Base-by-base conservation (phyloP, 2,329 filamentous ascomycete species). In the Stenocarpella maydis region DNA sequence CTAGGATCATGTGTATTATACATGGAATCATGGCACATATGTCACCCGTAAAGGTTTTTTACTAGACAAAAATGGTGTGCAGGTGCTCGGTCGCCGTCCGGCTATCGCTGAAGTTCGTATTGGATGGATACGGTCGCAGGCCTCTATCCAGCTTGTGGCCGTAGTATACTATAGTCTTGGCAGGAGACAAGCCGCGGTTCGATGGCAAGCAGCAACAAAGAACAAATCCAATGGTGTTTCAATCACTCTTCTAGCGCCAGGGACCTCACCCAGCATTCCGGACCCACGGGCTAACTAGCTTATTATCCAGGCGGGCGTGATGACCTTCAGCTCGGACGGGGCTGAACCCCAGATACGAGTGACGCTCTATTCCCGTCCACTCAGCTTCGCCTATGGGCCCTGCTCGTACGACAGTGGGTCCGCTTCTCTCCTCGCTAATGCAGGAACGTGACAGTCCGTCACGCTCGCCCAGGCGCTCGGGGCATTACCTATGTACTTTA, bases 251-350 rank as follows among this genome's bases (percentile, higher is more conserved):
- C 41, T 63, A 47, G 58, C 43, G 58, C 28, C n/a, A 24, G 28
- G 28, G 43, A 21, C 37, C n/a, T 31, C 43, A 63, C 49, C 41
- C 58, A 63, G 58, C 41, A 47, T 61, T 6, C 6, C n/a, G 37
- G 5, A 10, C 12, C 41, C 58, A 37, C 28, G 58, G 7, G 58
- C 43, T 49, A 49, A 17, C 43, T 63, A 63, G 43, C 43, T 49
- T 2, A 43, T 2, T 34, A 34, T 34, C 58, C 26, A 24, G 12
- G 19, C 37, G 41, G 55, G 43, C 28, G 12, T 28, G 26, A 49
- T 49, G 43, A 49, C 41, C 58, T 37, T 63, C 41, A 63, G 58
- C 58, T 63, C 58, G 58, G 58, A 63, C 58, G n/a, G 6, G 41
- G 43, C 58, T 49, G 41, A 10, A 21, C 19, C 7, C 19, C 12